Base-by-base conservation (phyloP, 345 rosid genomes). In the Trapa incisa region DNA sequence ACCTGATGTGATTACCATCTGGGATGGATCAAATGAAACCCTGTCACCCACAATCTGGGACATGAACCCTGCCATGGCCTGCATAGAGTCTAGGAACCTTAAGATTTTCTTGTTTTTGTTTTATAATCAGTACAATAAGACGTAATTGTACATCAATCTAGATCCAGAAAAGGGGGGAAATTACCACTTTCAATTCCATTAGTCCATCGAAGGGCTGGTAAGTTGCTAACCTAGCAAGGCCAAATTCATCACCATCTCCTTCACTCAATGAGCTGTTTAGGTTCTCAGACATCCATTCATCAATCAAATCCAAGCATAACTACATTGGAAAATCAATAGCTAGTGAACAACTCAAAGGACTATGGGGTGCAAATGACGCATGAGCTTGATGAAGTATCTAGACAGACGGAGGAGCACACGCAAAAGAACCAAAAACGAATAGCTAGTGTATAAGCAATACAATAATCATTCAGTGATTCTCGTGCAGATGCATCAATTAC, bases 41-140 rank as follows among this genome's bases (percentile, higher is more conserved):
- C 42, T 66, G 71, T 67, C 72, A 66, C 91, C 86, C 82, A 88
- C 80, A 38, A 82, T 77, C 62, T 67, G 73, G 38, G 97, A 81
- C 96, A 86, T 84, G 78, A 88, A 93, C 71, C 78, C 80, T 42
- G 98, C 86, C 87, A 90, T 81, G 57, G 92, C 97, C 97, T 93
- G 80, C 76, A 70, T 13, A 47, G 5, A 17, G 56, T 35, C 13
- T 3, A 22, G 29, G 54, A 50, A n/a, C 3, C 32, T 39, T 42
- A 54, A 22, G 15, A 52, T 22, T 13, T 7, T 22, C 33, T 9
- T 11, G 43, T 41, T 41, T 32, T 41, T 32, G 42, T 32, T 3
- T 47, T 5, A 22, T 22, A 42, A 17, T 38, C 7, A 36, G 36
- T 17, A 50, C 56, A 16, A 50, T 50, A 16, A 50, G 54, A 50